Percentiles rank a stretch among this genome's conserved stretches.
Evolutionary conservation across 2,329 filamentous ascomycete species (phyloP).

Genomic region (Pseudohalonectria lignicola): DNA sequence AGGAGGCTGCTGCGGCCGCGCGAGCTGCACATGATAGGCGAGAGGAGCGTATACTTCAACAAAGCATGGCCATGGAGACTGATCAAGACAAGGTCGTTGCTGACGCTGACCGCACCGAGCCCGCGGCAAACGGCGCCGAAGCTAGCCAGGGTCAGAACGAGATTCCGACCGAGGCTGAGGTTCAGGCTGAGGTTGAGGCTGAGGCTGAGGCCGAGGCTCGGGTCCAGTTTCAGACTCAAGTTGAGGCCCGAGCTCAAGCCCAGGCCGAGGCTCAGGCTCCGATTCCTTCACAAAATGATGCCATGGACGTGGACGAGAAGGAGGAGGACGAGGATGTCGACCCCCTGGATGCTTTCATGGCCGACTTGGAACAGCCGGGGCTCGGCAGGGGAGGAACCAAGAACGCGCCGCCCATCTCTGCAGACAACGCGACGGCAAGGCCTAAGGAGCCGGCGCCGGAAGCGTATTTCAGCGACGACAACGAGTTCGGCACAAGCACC

Average conservation of each 20-base stretch:
- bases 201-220: slow-evolving; percentile 69
- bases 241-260: too few relatives aligned
- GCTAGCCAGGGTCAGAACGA: too few relatives aligned
- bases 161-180: too few relatives aligned
- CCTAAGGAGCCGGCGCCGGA: slow-evolving; percentile 57
- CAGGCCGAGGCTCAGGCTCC: not conserved
- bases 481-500: slow-evolving; percentile 53
- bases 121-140: slow-evolving; percentile 12
- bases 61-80: slow-evolving; percentile 35
- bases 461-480: slow-evolving; percentile 80
- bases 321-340: slow-evolving; percentile 66
- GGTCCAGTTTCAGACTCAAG: too few relatives aligned
- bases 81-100: too few relatives aligned
- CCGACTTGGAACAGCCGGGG: slow-evolving; percentile 47
- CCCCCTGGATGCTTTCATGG: slow-evolving; percentile 96
- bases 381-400: slow-evolving; percentile 16
- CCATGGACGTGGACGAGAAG: slow-evolving; percentile 29
- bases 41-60: slow-evolving; percentile 50
- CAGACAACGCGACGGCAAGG: slow-evolving; percentile 25
- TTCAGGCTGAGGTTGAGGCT: slow-evolving; percentile 9
- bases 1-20: slow-evolving; percentile 77
- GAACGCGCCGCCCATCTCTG: slow-evolving; percentile 16
- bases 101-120: too few relatives aligned
- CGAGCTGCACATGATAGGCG: slow-evolving; percentile 78
- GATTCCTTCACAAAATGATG: too few relatives aligned